Evolutionary conservation across 495 filamentous ascomycete genomes (phyloP).

Genomic region (Pseudevernia furfuracea): DNA sequence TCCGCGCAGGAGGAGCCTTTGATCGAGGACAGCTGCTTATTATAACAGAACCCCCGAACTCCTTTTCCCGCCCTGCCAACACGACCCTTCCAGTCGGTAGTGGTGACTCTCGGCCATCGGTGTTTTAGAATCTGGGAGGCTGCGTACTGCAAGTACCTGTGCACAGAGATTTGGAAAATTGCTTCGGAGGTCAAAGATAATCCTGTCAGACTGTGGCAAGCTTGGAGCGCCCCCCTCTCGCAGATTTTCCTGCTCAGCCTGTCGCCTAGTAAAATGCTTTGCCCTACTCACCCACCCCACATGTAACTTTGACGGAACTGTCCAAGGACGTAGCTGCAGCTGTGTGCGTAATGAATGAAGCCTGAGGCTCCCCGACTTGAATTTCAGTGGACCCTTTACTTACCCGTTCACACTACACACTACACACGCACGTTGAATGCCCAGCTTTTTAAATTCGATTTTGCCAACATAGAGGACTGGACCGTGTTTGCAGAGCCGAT

Average conservation of each 20-base stretch:
- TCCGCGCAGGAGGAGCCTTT: constrained; percentile 13
- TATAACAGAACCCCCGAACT: constrained; percentile 14
- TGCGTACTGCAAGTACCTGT: neutral
- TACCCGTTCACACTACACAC: too few species aligned
- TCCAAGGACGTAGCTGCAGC: neutral
- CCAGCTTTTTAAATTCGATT: too few species aligned
- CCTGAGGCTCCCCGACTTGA: too few species aligned
- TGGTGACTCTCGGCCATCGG: neutral
- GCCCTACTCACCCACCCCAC: neutral
- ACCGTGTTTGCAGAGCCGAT: too few species aligned
- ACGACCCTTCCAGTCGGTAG: neutral
- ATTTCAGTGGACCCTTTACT: too few species aligned
- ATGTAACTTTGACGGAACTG: neutral
- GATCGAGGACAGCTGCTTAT: constrained; percentile 19
- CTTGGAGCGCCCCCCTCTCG: neutral
- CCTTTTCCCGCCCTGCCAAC: constrained; percentile 4
- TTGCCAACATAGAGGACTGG: too few species aligned
- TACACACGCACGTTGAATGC: too few species aligned
- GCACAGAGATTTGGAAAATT: neutral
- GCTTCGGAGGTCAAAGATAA: neutral
- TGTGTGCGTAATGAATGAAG: neutral
- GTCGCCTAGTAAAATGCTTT: neutral
- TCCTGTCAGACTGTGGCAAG: neutral
- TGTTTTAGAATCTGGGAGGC: neutral
- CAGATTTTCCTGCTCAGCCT: neutral